Conservation (phyloP, 371 early-diverging fungal genomes). For the Batkoa obscura region DNA sequence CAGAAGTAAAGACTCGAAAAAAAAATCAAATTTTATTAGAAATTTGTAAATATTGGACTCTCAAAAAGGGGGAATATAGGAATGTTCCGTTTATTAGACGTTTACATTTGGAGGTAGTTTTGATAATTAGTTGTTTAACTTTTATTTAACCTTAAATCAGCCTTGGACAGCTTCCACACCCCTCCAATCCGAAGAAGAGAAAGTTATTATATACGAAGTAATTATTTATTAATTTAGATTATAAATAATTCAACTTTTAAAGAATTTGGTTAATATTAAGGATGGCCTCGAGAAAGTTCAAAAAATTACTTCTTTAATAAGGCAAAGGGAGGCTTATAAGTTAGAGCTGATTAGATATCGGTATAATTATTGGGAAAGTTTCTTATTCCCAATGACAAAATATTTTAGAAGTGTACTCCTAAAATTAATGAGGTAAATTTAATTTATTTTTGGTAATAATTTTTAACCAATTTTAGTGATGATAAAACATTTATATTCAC, state of each 20-base stretch:
- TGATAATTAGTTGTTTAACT: neutral
- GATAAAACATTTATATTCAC: constrained; percentile 1
- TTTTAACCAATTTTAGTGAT: no score
- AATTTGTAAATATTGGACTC: constrained; percentile 80
- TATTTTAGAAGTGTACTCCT: neutral
- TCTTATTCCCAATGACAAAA: constrained; percentile 51
- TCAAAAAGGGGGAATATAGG: constrained; percentile 69
- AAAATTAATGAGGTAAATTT: neutral
- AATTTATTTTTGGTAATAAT: neutral
- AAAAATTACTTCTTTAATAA: constrained; percentile 63
- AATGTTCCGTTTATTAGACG: constrained; percentile 87
- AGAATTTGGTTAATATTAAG: constrained; percentile 30
- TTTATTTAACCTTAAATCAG: constrained; percentile 20
- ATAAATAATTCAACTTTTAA: neutral
- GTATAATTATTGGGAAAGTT: constrained; percentile 30
- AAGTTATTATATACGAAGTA: constrained; percentile 14
- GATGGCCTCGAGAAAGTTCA: constrained; percentile 76
- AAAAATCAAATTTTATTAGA: constrained; percentile 27
- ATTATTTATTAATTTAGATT: neutral
- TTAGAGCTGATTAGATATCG: constrained; percentile 26
- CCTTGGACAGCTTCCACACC: constrained; percentile 79
- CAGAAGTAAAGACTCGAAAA: constrained; percentile 25
- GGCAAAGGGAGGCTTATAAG: constrained; percentile 73
- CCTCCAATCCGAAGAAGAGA: constrained; percentile 38
- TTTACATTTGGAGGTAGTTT: constrained; percentile 68